Conservation (phyloP, 371 early-diverging fungal species). For the Rhizopus delemar region DNA sequence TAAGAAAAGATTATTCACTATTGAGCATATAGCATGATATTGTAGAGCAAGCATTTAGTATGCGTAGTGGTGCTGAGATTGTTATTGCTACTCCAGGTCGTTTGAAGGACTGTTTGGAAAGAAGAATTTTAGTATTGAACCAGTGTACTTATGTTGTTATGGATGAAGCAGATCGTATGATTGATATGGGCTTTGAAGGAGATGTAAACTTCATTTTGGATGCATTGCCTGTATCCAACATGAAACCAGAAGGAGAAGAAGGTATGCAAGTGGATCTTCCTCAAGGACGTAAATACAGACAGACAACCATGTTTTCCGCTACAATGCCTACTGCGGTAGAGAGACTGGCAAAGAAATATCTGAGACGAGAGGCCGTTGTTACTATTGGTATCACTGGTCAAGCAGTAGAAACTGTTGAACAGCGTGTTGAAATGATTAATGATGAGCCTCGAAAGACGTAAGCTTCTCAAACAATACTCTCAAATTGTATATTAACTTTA, state of each 20-base stretch:
- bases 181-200: slow-evolving; percentile 96
- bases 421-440: slow-evolving; percentile 89
- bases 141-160: slow-evolving; percentile 92
- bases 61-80: slow-evolving; percentile 90
- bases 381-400: slow-evolving; percentile 98
- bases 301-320: slow-evolving; percentile 99
- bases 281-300: slow-evolving; percentile 73
- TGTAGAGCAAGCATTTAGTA: slow-evolving; percentile 81
- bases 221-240: slow-evolving; percentile 85
- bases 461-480: slow-evolving; percentile 10
- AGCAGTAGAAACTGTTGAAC: slow-evolving; percentile 93
- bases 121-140: slow-evolving; percentile 79
- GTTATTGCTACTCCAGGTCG: slow-evolving; percentile 98
- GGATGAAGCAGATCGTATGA: slow-evolving; percentile 98
- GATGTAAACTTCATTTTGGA: slow-evolving; percentile 95
- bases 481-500: neutral
- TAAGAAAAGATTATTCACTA: neutral
- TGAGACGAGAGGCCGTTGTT: slow-evolving; percentile 93
- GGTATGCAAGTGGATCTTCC: slow-evolving; percentile 38
- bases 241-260: slow-evolving; percentile 82
- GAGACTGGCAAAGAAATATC: slow-evolving; percentile 88
- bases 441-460: slow-evolving; percentile 85
- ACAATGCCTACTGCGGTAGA: slow-evolving; percentile 98
- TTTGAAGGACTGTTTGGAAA: slow-evolving; percentile 85
- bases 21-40: slow-evolving; percentile 62